Evolutionary conservation across 225 moss, liverwort and hornwort genomes (phyloP), one percentile per base, ranked within the genome.

Genomic region (Thuidium tamariscinum): DNA sequence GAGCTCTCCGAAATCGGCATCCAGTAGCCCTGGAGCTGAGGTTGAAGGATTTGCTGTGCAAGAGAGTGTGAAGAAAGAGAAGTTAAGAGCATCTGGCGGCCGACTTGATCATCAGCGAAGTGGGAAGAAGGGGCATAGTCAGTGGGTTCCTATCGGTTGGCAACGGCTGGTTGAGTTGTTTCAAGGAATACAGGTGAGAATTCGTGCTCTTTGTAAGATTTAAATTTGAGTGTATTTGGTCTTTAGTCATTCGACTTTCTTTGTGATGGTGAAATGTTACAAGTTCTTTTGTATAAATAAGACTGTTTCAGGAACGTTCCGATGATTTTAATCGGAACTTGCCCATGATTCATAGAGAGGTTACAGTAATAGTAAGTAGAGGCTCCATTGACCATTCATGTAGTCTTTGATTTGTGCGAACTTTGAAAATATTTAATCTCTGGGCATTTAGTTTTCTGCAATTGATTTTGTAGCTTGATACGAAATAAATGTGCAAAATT

Each of bases 81-180:
- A 88, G 5, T 36, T 83, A 51, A 83, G 66, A 14, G 34, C 82
- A 29, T 29, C 49, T 77, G 70, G 83, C 29, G 36, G 81, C 52
- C 81, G 27, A 60, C 79, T 82, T 69, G 75, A 57, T 55, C 86
- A 83, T 73, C 82, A 49, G 41, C 74, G 65, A 46, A 89, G 86
- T 73, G 86, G 74, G 41, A 90, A 79, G 39, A 92, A 83, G 89
- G 77, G 79, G 48, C 71, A 84, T 68, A 91, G 88, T 82, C 94
- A 92, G 54, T 98, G 97, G 98, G 75, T 95, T 74, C 95, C 98
- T 48, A 96, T 98, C n/a, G 96, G 98, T 41, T 98, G 97, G 98
- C 80, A 84, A 49, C 92, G 97, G 44, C 83, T 98, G 7, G 61
- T 55, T 25, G 95, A 96, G 86, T 91, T 98, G 56, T 92, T 94